phyloP scores from a whole-genome alignment of 1,284 basidiomycete species.

The Thecaphora frezii region DNA sequence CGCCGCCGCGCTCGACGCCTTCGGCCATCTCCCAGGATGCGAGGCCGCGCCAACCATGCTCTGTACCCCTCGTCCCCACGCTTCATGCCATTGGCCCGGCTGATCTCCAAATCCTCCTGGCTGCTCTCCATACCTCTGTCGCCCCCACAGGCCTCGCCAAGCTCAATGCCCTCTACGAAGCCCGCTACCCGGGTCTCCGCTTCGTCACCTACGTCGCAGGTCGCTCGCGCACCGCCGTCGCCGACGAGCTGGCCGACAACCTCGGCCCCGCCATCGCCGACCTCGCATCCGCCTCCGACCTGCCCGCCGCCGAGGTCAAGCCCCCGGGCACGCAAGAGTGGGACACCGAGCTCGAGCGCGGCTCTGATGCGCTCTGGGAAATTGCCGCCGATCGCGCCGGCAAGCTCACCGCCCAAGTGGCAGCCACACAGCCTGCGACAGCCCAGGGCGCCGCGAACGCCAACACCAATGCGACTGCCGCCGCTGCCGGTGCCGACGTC shows the following conservation, averaged over 20 bases:
- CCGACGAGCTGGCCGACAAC: constrained; percentile 36
- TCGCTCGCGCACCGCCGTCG: constrained; percentile 63
- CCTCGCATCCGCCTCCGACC: constrained; percentile 17
- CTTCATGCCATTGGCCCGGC: neutral
- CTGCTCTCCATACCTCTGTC: neutral
- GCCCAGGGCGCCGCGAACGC: too few species aligned
- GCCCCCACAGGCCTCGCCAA: constrained; percentile 23
- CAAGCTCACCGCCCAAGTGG: constrained; percentile 19
- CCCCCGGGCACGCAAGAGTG: constrained; percentile 25
- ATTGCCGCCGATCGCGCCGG: constrained; percentile 49
- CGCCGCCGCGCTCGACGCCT: too few species aligned
- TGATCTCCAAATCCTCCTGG: neutral
- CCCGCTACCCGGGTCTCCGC: constrained; percentile 46
- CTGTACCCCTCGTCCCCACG: neutral
- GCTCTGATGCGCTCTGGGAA: constrained; percentile 52
- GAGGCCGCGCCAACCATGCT: too few species aligned
- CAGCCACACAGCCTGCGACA: too few species aligned
- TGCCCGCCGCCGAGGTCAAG: constrained; percentile 19
- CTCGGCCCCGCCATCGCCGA: constrained; percentile 27
- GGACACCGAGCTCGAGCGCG: constrained; percentile 47
- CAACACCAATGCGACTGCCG: too few species aligned
- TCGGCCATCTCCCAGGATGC: too few species aligned
- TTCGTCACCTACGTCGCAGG: constrained; percentile 55
- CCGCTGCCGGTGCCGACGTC: too few species aligned
- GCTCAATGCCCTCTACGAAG: constrained; percentile 53